Conservation (phyloP, 805 yeast genomes). For the Starmerella bacillaris region DNA sequence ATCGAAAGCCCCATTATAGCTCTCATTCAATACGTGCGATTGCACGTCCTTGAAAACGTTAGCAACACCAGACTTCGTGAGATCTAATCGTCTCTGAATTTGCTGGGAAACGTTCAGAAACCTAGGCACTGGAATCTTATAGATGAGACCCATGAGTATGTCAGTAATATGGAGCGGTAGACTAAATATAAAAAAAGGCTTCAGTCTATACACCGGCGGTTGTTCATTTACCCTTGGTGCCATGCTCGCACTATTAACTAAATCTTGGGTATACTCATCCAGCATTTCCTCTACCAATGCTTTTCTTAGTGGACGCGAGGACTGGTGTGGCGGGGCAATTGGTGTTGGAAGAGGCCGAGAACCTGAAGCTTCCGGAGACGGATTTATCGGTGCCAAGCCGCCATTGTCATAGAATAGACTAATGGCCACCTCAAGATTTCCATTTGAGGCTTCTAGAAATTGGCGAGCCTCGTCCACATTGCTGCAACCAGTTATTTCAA, state of each 20-base stretch:
- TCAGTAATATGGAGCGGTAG: too few species aligned
- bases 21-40: too few species aligned
- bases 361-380: slow-evolving; percentile 22
- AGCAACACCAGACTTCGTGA: too few species aligned
- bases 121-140: too few species aligned
- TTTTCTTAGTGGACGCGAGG: too few species aligned
- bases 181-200: too few species aligned
- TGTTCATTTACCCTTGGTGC: background rate
- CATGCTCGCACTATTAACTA: slow-evolving; percentile 33
- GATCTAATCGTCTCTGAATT: too few species aligned
- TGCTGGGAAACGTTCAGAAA: too few species aligned
- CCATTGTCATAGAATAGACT: slow-evolving; percentile 7
- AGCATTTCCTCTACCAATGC: slow-evolving; percentile 34
- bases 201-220: background rate
- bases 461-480: slow-evolving; percentile 7
- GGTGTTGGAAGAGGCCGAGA: slow-evolving; percentile 31
- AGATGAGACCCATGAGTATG: too few species aligned
- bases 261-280: slow-evolving; percentile 14
- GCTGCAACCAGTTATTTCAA: slow-evolving; percentile 11
- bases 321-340: slow-evolving; percentile 35
- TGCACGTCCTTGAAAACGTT: too few species aligned
- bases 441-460: slow-evolving; percentile 10
- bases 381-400: background rate
- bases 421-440: slow-evolving; percentile 8
- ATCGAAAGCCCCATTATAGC: too few species aligned